These are phyloP conservation scores for Gamsiella multidivaricata DNA, from an alignment of 192 early-diverging fungal species.

Conservation along the genomic window DNA sequence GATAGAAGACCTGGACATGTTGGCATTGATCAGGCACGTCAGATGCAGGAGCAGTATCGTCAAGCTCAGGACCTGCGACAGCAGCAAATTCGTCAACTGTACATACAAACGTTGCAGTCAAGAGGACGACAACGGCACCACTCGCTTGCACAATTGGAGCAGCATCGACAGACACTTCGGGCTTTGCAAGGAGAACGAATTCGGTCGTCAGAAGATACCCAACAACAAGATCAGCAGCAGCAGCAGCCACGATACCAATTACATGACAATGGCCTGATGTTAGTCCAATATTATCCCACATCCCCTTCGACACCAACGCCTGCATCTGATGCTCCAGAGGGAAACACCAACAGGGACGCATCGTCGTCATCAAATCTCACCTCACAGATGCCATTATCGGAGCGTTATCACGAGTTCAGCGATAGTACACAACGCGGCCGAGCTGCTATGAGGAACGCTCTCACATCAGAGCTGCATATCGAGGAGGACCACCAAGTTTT, in stretches of 20 bases:
- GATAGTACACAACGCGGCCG: slow-evolving; percentile 21
- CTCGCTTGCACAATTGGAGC: slow-evolving; percentile 6
- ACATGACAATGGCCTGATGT: slow-evolving; percentile 29
- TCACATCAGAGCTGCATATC: slow-evolving; percentile 21
- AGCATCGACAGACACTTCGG: background rate
- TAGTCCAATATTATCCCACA: slow-evolving; percentile 17
- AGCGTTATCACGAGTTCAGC: slow-evolving; percentile 39
- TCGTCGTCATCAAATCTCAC: background rate
- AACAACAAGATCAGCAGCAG: slow-evolving; percentile 10
- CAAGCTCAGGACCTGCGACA: slow-evolving; percentile 21
- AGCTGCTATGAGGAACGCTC: slow-evolving; percentile 40
- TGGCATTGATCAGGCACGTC: too few relatives aligned
- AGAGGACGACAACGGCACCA: background rate
- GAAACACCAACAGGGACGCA: background rate
- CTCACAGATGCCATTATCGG: background rate
- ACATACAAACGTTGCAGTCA: slow-evolving; percentile 26
- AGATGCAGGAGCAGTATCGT: slow-evolving; percentile 2
- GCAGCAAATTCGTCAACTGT: slow-evolving; percentile 32
- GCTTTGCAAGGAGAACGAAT: slow-evolving; percentile 14
- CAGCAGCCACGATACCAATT: slow-evolving; percentile 15
- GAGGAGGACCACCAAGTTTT: slow-evolving; percentile 40
- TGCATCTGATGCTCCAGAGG: background rate
- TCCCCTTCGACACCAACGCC: slow-evolving; percentile 10
- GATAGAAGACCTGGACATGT: background rate
- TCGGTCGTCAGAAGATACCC: slow-evolving; percentile 9